Evolutionary conservation across 2,329 filamentous ascomycete genomes (phyloP), one percentile per base, ranked within the genome.

Genomic region (Epicoccum sorghinum): DNA sequence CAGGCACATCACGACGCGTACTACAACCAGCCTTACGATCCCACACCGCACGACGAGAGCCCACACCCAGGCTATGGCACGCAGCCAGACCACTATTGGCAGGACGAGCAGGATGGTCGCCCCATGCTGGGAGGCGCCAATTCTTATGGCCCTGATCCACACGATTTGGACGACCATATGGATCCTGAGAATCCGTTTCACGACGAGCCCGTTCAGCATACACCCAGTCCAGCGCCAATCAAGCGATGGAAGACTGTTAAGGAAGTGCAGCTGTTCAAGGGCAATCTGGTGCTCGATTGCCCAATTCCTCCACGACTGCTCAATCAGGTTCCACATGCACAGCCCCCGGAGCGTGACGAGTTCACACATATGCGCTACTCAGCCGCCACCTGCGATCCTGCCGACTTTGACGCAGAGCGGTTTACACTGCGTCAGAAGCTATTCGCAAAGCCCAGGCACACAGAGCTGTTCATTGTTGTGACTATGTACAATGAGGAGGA

Each of bases 401-500:
- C 86, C 13, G 86, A 96, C 53, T 98, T 97, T 73, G 92, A 89
- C 71, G 87, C 91, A 4, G 87, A 92, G 67, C 90, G 93, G 57
- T 98, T 97, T 67, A 97, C 93, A 0, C 78, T 98, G 55, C 89
- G 93, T 59, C 93, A 98, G 77, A 89, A 86, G 71, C 85, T 98
- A 23, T 97, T 97, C 71, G 91, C 91, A 52, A 97, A 96, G 75
- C 89, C 91, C 3, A 84, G 93, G 49, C 90, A 96, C 70, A 97
- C 93, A 0, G 93, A 98, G 78, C 81, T 98, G 1, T 97, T 98
- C 76, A 96, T 98, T 67, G 93, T 93, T 30, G 86, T 98, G 48
- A 98, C 93, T 53, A 97, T 97, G 93, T 99, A 99, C 80, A 99
- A 99, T 71, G 95, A 99, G 71, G 93, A 99, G 74, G 95, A 99